Base-by-base conservation (phyloP, 257 asterid species). In the Gardenia jasminoides region DNA sequence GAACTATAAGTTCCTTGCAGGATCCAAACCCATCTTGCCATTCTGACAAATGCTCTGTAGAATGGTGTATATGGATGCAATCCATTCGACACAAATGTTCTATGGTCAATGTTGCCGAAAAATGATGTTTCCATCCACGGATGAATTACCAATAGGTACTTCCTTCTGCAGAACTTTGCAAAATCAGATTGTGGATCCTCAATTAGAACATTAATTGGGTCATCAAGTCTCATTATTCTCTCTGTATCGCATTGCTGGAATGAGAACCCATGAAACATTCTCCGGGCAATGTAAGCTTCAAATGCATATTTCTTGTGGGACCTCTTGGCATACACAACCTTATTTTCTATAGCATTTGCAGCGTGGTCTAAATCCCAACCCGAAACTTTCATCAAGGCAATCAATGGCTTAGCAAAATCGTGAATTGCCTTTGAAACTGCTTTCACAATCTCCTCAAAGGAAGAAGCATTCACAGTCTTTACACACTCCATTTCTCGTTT, bases 301-400 rank as follows among this genome's bases (percentile, higher is more conserved):
- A 93, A 93, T 0, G 91, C 91, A 56, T 87, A 92, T 78, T 93
- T 93, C 64, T 89, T 93, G 82, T 93, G 93, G 9, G 93, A 89
- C 83, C 96, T 88, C 91, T 90, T 88, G 68, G 87, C 80, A 56
- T 90, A 91, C 39, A 81, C 85, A 79, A 84, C 94, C 0, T 91
- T 84, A 62, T 75, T 79, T 83, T 92, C 89, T 36, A 93, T 85
- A 24, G 86, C 87, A 81, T 85, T 73, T 41, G 88, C 97, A 59
- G 97, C 96, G 78, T 68, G 76, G 85, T 90, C 97, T 41, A 93
- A 88, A 88, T 93, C 93, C 98, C 97, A 93, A 33, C 86, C 93
- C 2, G 96, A 90, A 78, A 80, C 87, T 74, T 93, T 90, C 93
- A 92, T 88, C 44, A 92, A 76, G 78, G 96, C 84, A 82, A 93